Conservation (phyloP, 768 basidiomycete genomes). For the Gymnopilus dilepis region DNA sequence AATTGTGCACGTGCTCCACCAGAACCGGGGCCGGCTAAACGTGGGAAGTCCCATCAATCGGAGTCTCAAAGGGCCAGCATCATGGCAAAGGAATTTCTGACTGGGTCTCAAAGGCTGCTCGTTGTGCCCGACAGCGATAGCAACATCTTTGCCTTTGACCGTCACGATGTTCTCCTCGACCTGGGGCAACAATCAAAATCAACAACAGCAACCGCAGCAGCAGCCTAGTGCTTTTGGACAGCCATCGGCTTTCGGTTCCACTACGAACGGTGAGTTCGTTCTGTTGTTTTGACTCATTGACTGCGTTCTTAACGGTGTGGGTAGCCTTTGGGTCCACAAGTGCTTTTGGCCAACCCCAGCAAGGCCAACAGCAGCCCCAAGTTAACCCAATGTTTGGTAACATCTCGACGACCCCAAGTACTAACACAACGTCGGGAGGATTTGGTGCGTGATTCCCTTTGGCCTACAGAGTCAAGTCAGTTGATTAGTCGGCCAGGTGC, state of each 20-base stretch:
- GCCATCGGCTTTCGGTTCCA: conserved; percentile 37
- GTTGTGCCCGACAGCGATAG: conserved; percentile 27
- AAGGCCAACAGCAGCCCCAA: conserved; percentile 54
- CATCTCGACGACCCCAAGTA: conserved; percentile 41
- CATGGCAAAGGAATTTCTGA: conserved; percentile 22
- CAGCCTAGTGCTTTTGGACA: conserved; percentile 73
- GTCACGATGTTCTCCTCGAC: conserved; percentile 72
- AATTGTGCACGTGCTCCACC: conserved; percentile 41
- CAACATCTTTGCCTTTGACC: conserved; percentile 21
- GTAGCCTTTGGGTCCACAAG: conserved; percentile 59
- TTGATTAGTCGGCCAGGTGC: conserved; percentile 42
- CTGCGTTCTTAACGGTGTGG: conserved; percentile 30
- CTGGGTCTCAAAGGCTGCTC: conserved; percentile 20
- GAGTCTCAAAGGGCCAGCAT: conserved; percentile 41
- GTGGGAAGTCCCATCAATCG: conserved; percentile 30
- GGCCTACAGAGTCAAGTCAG: conserved; percentile 18
- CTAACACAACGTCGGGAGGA: conserved; percentile 39
- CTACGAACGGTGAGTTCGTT: conserved; percentile 43
- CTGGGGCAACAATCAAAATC: conserved; percentile 66
- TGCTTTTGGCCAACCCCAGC: conserved; percentile 64
- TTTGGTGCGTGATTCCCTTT: conserved; percentile 47
- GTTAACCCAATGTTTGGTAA: conserved; percentile 86
- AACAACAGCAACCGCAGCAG: conserved; percentile 60
- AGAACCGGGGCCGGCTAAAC: conserved; percentile 9
- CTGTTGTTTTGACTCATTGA: conserved; percentile 28